Evolutionary conservation across 495 filamentous ascomycete genomes (phyloP).

Genomic region (Hypomontagnella monticulosa): DNA sequence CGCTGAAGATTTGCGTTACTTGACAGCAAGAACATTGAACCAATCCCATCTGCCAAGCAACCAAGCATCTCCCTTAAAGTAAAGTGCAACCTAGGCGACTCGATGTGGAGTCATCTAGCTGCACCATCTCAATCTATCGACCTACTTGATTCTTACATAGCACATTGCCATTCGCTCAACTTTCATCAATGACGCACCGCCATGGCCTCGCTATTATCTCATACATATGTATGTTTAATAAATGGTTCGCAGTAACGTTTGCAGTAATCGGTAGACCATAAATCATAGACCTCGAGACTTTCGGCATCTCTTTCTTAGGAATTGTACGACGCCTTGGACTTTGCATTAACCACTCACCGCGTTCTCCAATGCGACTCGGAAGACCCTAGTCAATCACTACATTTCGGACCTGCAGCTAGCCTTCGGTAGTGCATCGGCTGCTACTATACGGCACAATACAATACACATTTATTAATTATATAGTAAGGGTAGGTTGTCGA

Average conservation of each 20-base stretch:
- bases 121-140: neutral
- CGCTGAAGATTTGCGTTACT: constrained; percentile 23
- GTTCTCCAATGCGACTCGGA: constrained; percentile 4
- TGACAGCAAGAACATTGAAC: constrained; percentile 9
- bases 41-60: constrained; percentile 14
- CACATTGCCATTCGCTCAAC: constrained; percentile 3
- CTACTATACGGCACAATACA: neutral
- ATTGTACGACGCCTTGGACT: no score
- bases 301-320: no score
- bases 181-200: constrained; percentile 18
- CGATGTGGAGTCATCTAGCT: constrained; percentile 7
- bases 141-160: neutral
- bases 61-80: neutral
- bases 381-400: constrained; percentile 13
- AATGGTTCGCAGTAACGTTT: neutral
- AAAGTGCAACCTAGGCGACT: constrained; percentile 15
- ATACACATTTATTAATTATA: neutral
- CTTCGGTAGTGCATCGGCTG: constrained; percentile 26
- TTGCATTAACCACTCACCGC: neutral
- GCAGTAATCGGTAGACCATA: no score
- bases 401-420: constrained; percentile 36
- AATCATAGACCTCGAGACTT: no score
- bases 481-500: no score
- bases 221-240: neutral
- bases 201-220: constrained; percentile 9